Evolutionary conservation across 2,329 filamentous ascomycete species (phyloP), one percentile per base, ranked within the genome.

Genomic region (Neofusicoccum parvum): DNA sequence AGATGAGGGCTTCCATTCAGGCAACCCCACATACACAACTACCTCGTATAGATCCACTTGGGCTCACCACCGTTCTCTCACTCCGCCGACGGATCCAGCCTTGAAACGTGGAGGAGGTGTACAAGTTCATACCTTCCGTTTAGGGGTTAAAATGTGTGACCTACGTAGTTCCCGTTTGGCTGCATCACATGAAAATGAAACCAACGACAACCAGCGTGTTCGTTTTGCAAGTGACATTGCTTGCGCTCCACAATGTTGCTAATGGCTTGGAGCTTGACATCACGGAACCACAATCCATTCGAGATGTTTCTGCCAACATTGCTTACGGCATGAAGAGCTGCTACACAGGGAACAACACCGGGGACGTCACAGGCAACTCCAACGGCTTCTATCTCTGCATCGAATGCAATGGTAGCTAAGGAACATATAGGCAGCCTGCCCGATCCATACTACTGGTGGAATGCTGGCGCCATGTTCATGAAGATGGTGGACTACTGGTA

Each of bases 401-500:
- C 7, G 2, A 5, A 32, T n/a, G 23, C 20, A 17, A 32, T 32
- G 27, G 27, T 5, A 17, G 7, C 39, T 58, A 15, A 58, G 3
- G 0, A 10, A 1, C 7, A 3, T 17, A 3, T 17, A 46, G 84
- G 83, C 46, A 82, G 83, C 67, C 68, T 87, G 62, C 79, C 83
- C 23, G 70, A 76, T 17, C 85, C 85, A 17, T 84, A 85, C 69
- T 85, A 84, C 73, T 86, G 83, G 83, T 93, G 88, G 91, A 90
- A 91, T 78, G 89, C 83, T 10, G 91, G 91, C 62, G 90, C 90
- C 66, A 87, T 94, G 81, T 86, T 51, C 50, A 56, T 65, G 50
- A 49, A 27, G 9, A 80, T 95, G 68, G 83, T 96, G 60, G 91
- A 95, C 72, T 95, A 95, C 75, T 95, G 91, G 91, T 91, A 89